Evolutionary conservation across 2,329 filamentous ascomycete genomes (phyloP), one percentile per base, ranked within the genome.

Genomic region (Trichoderma koningii): DNA sequence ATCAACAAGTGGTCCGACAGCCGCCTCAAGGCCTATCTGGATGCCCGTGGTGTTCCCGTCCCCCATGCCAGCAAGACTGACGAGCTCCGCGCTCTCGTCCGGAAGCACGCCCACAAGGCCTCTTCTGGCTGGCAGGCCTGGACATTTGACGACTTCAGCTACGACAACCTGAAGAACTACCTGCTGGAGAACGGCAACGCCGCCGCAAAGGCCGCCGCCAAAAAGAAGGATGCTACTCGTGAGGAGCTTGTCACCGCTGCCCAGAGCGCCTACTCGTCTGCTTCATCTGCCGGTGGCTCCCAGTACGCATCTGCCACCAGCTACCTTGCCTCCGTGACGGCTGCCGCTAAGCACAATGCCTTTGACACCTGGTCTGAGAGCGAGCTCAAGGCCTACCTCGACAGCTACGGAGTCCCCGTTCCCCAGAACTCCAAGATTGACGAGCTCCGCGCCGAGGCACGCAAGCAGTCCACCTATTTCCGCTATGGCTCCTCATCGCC

Each of bases 141-240:
- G 90, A 92, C 88, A 17, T 93, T 92, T 74, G 90, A 93, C 69
- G 91, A 92, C 67, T 87, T 89, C 77, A 90, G 86, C 45, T 82
- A 83, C 60, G 88, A 92, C 3, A 90, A 91, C 72, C 76, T 94
- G 53, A 88, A 87, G 73, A 74, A 78, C 1, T 87, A 87, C 66
- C 78, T 89, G 10, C 71, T 73, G 5, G 79, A 78, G 51, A 81
- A 81, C 48, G 85, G 85, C 28, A 78, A 87, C 68, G 78, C 78
- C 7, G 79, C 83, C 2, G 85, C 85, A 19, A 82, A 86, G 77
- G 81, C 89, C 74, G 82, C 81, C 15, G 83, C 85, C 19, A 81
- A 88, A 69, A 87, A 88, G 75, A 83, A 86, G 50, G 85, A 83
- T 68, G 85, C 84, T 19, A 88, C 85, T 15, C 89, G 90, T 38